Base-by-base conservation (phyloP, 768 basidiomycete species). In the Boletus vermiculosoides region DNA sequence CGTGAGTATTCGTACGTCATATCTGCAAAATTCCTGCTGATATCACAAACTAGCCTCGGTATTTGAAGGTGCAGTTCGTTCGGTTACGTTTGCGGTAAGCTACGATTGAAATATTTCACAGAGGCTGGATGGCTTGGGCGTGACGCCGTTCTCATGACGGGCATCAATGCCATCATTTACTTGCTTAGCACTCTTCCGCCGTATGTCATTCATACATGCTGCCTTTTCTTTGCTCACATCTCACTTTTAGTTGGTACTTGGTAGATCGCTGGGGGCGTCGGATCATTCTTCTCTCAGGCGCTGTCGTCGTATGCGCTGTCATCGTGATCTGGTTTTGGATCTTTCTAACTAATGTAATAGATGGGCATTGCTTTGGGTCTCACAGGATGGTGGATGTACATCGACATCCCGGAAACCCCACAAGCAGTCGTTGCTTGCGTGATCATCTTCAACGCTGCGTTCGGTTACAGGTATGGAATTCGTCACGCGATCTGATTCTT, bases 91-190 rank as follows among this genome's bases (percentile, higher is more conserved):
- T 3, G 8, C 18, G 2, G 18, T 23, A 30, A 44, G 25, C 31
- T 33, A 36, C 11, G 31, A 37, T 50, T 67, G 55, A 66, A 47
- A 55, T 39, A 48, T 55, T 57, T 33, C 41, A 33, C 69, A 94
- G 92, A 88, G 79, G 95, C 95, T 52, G 95, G 95, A 55, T 98
- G 94, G 94, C 80, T 94, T 52, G 95, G 95, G 15, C 82, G 95
- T 40, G 85, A 95, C 66, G 95, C 95, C 13, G 83, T 98, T 58
- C 78, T 98, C 25, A 98, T 98, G 95, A 92, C 94, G 13, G 95
- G 94, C 2, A 90, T 97, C 67, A 98, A 97, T 65, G 84, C 88
- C 8, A 77, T 90, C 52, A 87, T 93, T 58, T 93, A 93, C 61
- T 66, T 92, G 23, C 73, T 89, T 13, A 88, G 86, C 66, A 91